Evolutionary conservation across 2,329 filamentous ascomycete genomes (phyloP).

Genomic region (Alternaria arbusti): DNA sequence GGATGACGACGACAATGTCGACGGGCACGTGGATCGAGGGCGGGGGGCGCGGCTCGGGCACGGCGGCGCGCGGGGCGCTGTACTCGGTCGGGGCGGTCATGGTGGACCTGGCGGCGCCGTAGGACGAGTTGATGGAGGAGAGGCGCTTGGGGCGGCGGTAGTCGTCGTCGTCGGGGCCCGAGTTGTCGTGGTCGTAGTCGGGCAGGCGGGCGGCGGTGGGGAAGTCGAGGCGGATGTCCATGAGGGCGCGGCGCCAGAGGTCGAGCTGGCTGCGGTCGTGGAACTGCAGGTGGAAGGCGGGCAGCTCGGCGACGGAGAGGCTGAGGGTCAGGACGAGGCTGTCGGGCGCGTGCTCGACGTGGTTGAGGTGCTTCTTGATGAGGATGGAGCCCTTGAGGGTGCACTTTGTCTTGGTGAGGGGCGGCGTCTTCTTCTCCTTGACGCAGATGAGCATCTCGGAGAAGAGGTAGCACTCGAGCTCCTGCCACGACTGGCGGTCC

Average conservation of each 20-base stretch:
- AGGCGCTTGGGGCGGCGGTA: constrained; percentile 72
- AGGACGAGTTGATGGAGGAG: constrained; percentile 84
- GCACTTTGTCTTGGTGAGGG: constrained; percentile 73
- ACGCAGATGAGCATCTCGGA: constrained; percentile 99
- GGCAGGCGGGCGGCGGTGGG: constrained; percentile 61
- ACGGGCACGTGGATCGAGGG: constrained; percentile 82
- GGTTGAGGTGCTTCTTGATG: constrained; percentile 96
- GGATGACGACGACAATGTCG: constrained; percentile 95
- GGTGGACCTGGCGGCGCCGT: constrained; percentile 80
- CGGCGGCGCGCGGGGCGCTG: constrained; percentile 66
- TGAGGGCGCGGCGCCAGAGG: constrained; percentile 84
- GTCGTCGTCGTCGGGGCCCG: constrained; percentile 88
- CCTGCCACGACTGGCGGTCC: constrained; percentile 95
- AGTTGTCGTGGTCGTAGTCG: constrained; percentile 81
- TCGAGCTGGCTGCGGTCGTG: constrained; percentile 83
- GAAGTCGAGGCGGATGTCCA: constrained; percentile 80
- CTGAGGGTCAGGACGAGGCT: constrained; percentile 87
- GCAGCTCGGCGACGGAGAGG: constrained; percentile 88
- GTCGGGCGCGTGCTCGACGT: constrained; percentile 76
- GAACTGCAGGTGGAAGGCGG: constrained; percentile 92
- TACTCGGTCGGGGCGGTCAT: constrained; percentile 94
- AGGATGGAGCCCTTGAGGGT: constrained; percentile 96
- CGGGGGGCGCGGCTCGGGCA: constrained; percentile 53
- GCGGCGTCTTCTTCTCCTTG: constrained; percentile 84
- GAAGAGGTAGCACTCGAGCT: constrained; percentile 95